Evolutionary conservation across 331 rosid genomes (phyloP), one percentile per base, ranked within the genome.

Genomic region (Acacia concinna): DNA sequence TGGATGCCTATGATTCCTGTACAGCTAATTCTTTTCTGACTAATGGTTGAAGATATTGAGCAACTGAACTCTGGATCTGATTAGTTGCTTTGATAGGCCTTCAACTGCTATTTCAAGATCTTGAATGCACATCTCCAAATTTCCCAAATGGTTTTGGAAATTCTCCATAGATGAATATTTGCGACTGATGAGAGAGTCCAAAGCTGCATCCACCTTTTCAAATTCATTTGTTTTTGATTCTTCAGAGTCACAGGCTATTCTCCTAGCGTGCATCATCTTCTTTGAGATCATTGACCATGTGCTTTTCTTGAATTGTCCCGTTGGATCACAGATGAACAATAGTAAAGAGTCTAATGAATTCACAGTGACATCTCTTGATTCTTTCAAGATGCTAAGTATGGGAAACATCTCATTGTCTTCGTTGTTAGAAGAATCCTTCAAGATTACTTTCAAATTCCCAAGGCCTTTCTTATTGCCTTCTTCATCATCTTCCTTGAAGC

Each of bases 1-100:
- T 9, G 17, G 5, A 31, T 49, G 56, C 18, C 23, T 49, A 49
- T 49, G 18, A 49, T 49, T 49, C 18, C 23, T 49, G 56, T 49
- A 49, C 18, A 6, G 18, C 23, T 49, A 49, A 49, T 49, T 49
- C 8, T 5, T 49, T 44, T 47, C 21, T n/a, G 4, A 52, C 77
- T 74, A 56, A n/a, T 56, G 54, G 60, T 76, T 85, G 41, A 83
- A 77, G 75, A 83, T 57, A 84, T 83, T 87, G 35, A 87, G 87
- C 23, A 65, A 81, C 37, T 9, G 77, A 46, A 81, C 83, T 77
- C 80, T 78, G 37, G 31, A 54, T 68, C 59, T 78, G 35, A 85
- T 75, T 14, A 88, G 72, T 44, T 56, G 30, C 41, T 83, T 64
- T 28, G 75, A 85, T 18, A 85, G 52, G 51, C 51, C 1, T 59